Base-by-base conservation (phyloP, 2,329 filamentous ascomycete genomes). In the Aotearoamyces nothofagi region DNA sequence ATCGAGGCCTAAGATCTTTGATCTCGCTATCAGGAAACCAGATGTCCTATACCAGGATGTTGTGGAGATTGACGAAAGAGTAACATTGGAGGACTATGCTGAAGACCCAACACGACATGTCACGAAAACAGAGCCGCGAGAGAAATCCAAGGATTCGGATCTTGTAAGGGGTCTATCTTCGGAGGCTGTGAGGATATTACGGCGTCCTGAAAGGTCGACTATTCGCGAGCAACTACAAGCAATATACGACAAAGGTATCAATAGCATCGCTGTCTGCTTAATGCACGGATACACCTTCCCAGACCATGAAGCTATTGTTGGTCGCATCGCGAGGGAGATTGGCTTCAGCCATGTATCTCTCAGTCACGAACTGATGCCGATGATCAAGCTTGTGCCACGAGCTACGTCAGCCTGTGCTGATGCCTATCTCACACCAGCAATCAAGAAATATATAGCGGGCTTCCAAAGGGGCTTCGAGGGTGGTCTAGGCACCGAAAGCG, bases 271-370 rank as follows among this genome's bases (percentile, higher is more conserved):
- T 3, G 82, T 94, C 2, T 92, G 82, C 43, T 56, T 94, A 34
- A 86, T 93, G 74, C 86, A 94, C 47, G 79, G 78, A 4, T 94
- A 93, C 48, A 92, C 83, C 0, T 94, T 82, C 45, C 83, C 83
- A 1, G 70, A 79, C 27, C 86, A 94, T 42, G 86, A 94, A 49
- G 72, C 75, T 1, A 47, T 83, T 23, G 63, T 93, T 7, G 83
- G 83, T 10, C 67, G 62, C 39, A 58, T 93, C 26, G 86, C 86
- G 1, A 64, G 61, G 33, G 77, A 90, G 10, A 74, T 92, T 39
- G 86, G 86, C 2, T 90, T 92, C 46, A 55, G 69, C 32, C 83
- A 93, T 50, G 74, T 93, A 36, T 86, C 78, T 32, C 60, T 87
- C 17, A 82, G 77, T 39, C 77, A 83, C 40, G 71, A 81, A 51